Conservation (phyloP, 2,329 filamentous ascomycete genomes). For the Beauveria australis region DNA sequence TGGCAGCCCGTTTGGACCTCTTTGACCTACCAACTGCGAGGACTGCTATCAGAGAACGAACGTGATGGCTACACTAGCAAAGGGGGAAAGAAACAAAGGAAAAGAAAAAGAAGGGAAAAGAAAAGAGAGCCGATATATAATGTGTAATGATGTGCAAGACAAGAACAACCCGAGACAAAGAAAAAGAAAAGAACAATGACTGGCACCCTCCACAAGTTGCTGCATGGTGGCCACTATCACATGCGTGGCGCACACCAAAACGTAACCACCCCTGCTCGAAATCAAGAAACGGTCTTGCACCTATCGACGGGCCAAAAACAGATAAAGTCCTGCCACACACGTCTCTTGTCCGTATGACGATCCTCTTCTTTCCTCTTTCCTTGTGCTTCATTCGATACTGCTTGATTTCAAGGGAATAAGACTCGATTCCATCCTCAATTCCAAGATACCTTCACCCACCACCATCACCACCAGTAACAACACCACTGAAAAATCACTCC, state of each 20-base stretch:
- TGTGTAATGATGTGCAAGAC: background rate
- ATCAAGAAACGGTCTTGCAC: slow-evolving; percentile 6
- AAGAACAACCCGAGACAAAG: too few species aligned
- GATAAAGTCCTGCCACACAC: slow-evolving; percentile 11
- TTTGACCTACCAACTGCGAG: background rate
- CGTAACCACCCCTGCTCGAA: slow-evolving; percentile 4
- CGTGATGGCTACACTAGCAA: background rate
- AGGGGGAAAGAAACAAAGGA: background rate
- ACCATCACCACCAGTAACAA: background rate
- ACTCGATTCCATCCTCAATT: background rate
- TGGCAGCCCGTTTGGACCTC: background rate
- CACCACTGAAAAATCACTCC: background rate
- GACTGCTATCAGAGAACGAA: background rate
- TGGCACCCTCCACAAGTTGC: background rate
- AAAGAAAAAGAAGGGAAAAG: background rate
- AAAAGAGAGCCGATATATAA: background rate
- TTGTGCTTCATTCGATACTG: background rate
- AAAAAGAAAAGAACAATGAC: background rate
- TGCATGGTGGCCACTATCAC: slow-evolving; percentile 10
- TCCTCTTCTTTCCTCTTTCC: background rate
- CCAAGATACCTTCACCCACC: background rate
- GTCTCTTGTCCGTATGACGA: background rate
- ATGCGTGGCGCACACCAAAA: slow-evolving; percentile 10
- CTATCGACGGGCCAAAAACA: slow-evolving; percentile 6
- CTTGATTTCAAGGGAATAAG: background rate